A percentile compares a stretch with the other conserved stretches of the same genome.
phyloP scores from a whole-genome alignment of 106 monocot genomes.

The Dendrobium catenatum region DNA sequence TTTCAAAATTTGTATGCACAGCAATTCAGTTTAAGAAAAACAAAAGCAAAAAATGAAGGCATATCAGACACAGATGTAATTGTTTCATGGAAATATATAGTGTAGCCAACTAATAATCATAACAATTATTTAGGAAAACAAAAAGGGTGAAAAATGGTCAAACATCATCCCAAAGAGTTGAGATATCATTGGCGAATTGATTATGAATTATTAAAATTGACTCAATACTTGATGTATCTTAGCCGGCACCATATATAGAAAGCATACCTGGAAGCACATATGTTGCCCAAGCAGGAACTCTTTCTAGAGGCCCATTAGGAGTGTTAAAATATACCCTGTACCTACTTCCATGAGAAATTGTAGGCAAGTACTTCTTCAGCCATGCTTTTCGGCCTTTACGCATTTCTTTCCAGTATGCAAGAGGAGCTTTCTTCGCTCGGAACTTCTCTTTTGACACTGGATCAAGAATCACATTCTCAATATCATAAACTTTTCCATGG shows the following conservation, averaged over 20 bases:
- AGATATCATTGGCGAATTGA: neutral
- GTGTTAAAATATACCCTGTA: constrained; percentile 95
- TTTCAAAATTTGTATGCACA: neutral
- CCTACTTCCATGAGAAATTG: constrained; percentile 74
- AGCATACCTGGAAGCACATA: constrained; percentile 87
- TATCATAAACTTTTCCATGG: constrained; percentile 62
- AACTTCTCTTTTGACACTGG: constrained; percentile 79
- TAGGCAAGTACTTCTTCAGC: constrained; percentile 81
- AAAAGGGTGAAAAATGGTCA: neutral
- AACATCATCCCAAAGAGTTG: neutral
- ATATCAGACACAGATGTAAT: neutral
- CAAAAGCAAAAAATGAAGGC: neutral
- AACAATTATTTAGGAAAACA: neutral
- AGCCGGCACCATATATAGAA: neutral
- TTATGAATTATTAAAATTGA: neutral
- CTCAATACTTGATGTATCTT: neutral
- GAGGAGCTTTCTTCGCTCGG: constrained; percentile 56
- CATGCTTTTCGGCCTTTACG: constrained; percentile 89
- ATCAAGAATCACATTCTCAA: constrained; percentile 53
- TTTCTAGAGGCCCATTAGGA: constrained; percentile 75
- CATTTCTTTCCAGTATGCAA: constrained; percentile 95
- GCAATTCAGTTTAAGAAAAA: neutral
- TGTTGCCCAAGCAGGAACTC: constrained; percentile 96
- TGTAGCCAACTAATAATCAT: neutral
- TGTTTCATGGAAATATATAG: neutral